Evolutionary conservation across 1,284 basidiomycete species (phyloP).

Genomic region (Inonotus hispidus): DNA sequence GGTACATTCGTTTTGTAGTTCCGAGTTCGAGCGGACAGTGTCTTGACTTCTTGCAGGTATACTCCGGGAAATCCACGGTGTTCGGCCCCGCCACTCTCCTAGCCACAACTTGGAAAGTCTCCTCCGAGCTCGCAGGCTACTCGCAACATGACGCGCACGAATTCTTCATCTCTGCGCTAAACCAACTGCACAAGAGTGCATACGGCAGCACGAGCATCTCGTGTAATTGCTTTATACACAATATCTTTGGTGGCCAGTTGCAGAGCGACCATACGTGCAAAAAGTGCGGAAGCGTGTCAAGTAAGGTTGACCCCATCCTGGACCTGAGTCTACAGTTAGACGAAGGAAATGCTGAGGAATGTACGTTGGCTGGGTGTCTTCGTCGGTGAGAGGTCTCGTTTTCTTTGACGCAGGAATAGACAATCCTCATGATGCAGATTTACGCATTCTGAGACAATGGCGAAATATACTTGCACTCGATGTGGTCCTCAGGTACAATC

Average conservation of each 20-base stretch:
- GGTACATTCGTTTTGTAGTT: constrained; percentile 35
- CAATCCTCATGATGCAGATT: constrained; percentile 39
- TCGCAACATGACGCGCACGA: constrained; percentile 95
- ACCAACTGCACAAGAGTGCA: constrained; percentile 79
- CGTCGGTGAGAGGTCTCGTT: constrained; percentile 43
- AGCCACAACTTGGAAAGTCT: constrained; percentile 82
- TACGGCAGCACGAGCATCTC: constrained; percentile 65
- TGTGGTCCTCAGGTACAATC: constrained; percentile 36
- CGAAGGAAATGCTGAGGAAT: constrained; percentile 45
- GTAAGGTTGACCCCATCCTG: constrained; percentile 84
- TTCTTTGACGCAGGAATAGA: neutral
- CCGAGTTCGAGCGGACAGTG: neutral
- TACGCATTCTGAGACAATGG: constrained; percentile 70
- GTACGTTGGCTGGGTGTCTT: constrained; percentile 65
- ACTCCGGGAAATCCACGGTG: constrained; percentile 61
- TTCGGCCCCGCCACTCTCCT: constrained; percentile 85
- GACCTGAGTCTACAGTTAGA: constrained; percentile 88
- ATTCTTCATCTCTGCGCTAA: constrained; percentile 78
- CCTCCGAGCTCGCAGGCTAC: constrained; percentile 81
- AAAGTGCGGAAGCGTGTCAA: constrained; percentile 68
- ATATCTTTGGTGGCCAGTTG: constrained; percentile 82
- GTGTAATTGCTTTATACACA: constrained; percentile 91
- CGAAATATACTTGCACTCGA: constrained; percentile 66
- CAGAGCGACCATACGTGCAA: constrained; percentile 90
- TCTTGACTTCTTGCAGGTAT: constrained; percentile 44